Evolutionary conservation across 2,329 filamentous ascomycete genomes (phyloP).

Genomic region (Venturia aucupariae): DNA sequence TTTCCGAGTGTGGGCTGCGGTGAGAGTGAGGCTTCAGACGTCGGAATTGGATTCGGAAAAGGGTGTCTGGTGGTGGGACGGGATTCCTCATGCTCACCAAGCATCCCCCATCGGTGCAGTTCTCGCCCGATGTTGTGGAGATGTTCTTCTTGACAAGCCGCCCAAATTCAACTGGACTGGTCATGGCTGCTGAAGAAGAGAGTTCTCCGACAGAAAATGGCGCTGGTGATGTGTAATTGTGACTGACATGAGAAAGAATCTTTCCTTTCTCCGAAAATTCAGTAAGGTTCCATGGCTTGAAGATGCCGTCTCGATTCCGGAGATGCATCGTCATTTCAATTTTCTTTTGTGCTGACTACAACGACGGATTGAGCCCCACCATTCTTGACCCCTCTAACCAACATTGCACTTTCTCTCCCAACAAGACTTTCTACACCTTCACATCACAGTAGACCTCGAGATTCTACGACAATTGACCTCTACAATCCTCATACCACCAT

Average conservation of each 20-base stretch:
- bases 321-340: background rate
- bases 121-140: background rate
- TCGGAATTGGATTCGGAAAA: background rate
- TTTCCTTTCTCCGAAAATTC: background rate
- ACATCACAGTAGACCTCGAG: background rate
- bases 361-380: background rate
- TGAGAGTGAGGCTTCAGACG: background rate
- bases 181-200: background rate
- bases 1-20: background rate
- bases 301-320: background rate
- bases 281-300: too few relatives aligned
- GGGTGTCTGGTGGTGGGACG: background rate
- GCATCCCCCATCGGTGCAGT: background rate
- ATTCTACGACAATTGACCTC: background rate
- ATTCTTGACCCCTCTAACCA: background rate
- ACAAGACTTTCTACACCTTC: background rate
- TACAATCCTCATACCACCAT: background rate
- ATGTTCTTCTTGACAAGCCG: background rate
- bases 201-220: background rate
- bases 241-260: background rate
- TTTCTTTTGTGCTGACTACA: conserved; percentile 3
- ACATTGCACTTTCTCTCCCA: background rate
- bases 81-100: background rate
- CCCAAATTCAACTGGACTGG: background rate
- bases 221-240: background rate